Percentiles rank a stretch among this genome's conserved stretches.
Conservation (phyloP, 345 rosid species). For the Eutrema yunnanense region DNA sequence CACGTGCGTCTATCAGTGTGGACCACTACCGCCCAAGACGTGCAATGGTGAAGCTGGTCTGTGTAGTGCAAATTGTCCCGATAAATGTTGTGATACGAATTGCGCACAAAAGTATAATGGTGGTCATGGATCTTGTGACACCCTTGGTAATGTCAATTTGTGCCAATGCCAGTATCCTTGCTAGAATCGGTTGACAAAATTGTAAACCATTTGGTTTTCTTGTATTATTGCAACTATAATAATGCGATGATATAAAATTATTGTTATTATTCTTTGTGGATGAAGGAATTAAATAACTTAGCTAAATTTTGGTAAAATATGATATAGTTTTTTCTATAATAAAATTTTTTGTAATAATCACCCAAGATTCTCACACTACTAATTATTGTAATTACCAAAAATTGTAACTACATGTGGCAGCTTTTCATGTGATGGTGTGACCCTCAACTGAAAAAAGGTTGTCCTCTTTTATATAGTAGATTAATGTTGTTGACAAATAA, state of each 20-base stretch:
- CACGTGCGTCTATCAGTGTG: neutral
- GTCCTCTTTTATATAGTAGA: too few relatives aligned
- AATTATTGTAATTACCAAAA: too few relatives aligned
- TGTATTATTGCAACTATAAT: neutral
- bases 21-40: neutral
- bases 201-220: neutral
- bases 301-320: too few relatives aligned
- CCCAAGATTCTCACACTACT: too few relatives aligned
- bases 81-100: neutral
- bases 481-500: too few relatives aligned
- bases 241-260: neutral
- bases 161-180: conserved; percentile 29
- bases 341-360: too few relatives aligned
- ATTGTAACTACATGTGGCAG: too few relatives aligned
- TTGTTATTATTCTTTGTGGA: neutral
- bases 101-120: neutral
- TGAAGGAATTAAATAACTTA: neutral
- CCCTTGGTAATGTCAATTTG: neutral
- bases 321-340: too few relatives aligned
- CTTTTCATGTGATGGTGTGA: too few relatives aligned
- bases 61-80: conserved; percentile 5
- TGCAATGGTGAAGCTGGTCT: conserved; percentile 12
- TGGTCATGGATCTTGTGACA: conserved; percentile 20
- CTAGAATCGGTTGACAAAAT: neutral
- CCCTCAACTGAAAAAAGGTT: too few relatives aligned